Percentiles rank a stretch among this genome's conserved stretches.
Evolutionary conservation across 345 rosid genomes (phyloP).

Genomic region (Salix suchowensis): DNA sequence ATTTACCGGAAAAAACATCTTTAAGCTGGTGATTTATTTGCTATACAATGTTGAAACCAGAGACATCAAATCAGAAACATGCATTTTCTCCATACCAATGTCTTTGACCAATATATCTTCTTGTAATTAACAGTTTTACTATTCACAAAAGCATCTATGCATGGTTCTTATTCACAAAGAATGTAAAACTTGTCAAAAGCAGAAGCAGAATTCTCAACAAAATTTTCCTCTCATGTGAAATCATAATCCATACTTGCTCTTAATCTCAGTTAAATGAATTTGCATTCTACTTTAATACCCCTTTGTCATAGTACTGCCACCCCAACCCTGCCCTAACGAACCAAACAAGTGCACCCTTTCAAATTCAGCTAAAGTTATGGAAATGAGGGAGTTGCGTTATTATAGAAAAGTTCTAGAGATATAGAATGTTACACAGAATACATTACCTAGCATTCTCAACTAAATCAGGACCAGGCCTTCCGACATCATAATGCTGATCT

Average conservation of each 20-base stretch:
- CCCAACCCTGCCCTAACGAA: neutral
- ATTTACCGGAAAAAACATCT: neutral
- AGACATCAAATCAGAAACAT: neutral
- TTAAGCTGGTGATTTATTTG: neutral
- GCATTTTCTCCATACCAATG: neutral
- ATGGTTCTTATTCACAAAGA: neutral
- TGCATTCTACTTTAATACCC: neutral
- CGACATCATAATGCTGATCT: conserved; percentile 60
- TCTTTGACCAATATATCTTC: neutral
- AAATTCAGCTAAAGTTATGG: neutral
- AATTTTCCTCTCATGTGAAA: neutral
- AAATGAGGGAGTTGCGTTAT: neutral
- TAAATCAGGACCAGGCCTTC: conserved; percentile 39
- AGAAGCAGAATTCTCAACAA: neutral
- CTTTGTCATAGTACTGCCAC: neutral
- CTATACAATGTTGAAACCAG: neutral
- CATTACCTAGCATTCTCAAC: conserved; percentile 45
- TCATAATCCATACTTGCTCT: neutral
- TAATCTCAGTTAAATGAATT: neutral
- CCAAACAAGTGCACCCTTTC: neutral
- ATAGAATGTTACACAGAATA: neutral
- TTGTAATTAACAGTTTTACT: neutral
- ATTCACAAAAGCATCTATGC: neutral
- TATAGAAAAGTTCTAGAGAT: neutral
- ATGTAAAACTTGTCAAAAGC: neutral